Evolutionary conservation across 306 rosid species (phyloP), one percentile per base, ranked within the genome.

Genomic region (Arachis hypogaea): DNA sequence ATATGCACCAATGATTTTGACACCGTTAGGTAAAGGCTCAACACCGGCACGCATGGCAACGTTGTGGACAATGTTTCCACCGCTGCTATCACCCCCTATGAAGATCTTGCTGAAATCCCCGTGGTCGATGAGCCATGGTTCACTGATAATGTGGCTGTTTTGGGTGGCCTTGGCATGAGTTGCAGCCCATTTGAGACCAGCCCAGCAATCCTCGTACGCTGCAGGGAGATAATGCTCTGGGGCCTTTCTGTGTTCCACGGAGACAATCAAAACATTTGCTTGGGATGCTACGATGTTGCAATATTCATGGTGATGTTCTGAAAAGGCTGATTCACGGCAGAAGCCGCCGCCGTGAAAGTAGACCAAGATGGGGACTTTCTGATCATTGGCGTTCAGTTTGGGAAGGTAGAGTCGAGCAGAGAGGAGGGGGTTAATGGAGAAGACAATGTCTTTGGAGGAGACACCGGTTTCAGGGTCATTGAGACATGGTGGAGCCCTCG

Each of bases 41-140:
- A 62, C 77, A n/a, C 88, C 88, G 4, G 82, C 78, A 60, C 77
- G 82, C 85, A 86, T 81, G 2, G 74, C 77, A 6, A 79, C 41
- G 43, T 79, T 84, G 9, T 89, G 89, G 7, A 66, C 88, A 29
- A 82, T 41, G 14, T 83, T 85, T 4, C 59, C 86, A 41, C 89
- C 91, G 1, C 88, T 78, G 11, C 91, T 82, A 0, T 86, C 89
- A 1, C 91, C 89, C 0, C 86, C 91, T 0, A 86, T 44, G 46
- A 66, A 86, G 2, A 86, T 5, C 7, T 59, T 68, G 9, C 7
- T 75, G 16, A 63, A 73, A 16, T 82, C 82, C 5, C 78, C 94
- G 5, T 82, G 79, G 5, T 41, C 12, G 0, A 38, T 63, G 45
- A 86, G 46, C 91, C 93, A 89, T 0, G 85, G 77, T 60, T 89